These are phyloP conservation scores for Artemisia argyi DNA, from an alignment of 129 eudicot species.

Conservation along the genomic window DNA sequence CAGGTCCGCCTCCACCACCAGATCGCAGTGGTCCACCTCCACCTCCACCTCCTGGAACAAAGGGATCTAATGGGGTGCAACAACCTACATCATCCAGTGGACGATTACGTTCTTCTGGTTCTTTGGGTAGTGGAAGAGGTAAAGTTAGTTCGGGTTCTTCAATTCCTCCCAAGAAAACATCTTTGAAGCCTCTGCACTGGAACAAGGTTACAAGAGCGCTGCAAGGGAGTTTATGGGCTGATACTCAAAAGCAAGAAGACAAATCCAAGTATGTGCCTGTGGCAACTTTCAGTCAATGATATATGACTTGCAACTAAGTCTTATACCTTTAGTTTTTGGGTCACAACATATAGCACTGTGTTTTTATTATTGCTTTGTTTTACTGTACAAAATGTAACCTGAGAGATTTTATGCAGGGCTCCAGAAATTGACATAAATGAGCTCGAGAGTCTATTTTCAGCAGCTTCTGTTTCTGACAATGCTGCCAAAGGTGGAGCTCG, in stretches of 20 bases:
- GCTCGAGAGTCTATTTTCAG: constrained; percentile 89
- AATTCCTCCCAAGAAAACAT: constrained; percentile 70
- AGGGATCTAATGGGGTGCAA: constrained; percentile 35
- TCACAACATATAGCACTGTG: background rate
- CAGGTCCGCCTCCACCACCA: constrained; percentile 65
- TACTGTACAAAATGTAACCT: constrained; percentile 23
- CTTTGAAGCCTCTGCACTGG: constrained; percentile 93
- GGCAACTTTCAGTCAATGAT: constrained; percentile 7
- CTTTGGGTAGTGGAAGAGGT: constrained; percentile 55
- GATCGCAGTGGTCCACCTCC: constrained; percentile 44
- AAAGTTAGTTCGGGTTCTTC: constrained; percentile 51
- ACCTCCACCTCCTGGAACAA: constrained; percentile 51
- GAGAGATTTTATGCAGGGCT: constrained; percentile 53
- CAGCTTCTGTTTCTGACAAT: constrained; percentile 68
- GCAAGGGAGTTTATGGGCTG: constrained; percentile 99
- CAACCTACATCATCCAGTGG: constrained; percentile 52
- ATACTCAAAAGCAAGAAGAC: constrained; percentile 71
- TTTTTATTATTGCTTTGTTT: background rate
- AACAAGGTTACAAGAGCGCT: constrained; percentile 89
- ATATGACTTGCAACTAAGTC: constrained; percentile 4
- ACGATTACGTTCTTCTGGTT: constrained; percentile 49
- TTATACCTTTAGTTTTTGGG: background rate
- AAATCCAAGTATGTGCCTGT: constrained; percentile 58
- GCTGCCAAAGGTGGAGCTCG: constrained; percentile 58
- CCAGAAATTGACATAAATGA: constrained; percentile 95